phyloP scores from a whole-genome alignment of 305 asterid species.

The Plantago coronopus region DNA sequence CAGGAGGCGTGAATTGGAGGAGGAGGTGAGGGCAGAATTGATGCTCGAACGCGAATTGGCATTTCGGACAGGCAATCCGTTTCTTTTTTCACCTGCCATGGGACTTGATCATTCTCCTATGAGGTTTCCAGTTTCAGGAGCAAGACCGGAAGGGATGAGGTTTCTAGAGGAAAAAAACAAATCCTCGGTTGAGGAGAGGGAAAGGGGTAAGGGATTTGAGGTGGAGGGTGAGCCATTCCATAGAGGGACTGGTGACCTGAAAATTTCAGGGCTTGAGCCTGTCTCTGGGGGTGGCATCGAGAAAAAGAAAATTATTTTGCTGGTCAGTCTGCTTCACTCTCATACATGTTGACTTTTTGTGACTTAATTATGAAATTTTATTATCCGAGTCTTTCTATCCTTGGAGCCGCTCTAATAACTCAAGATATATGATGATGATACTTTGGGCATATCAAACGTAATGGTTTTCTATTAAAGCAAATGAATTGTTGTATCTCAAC shows the following conservation, averaged over 20 bases:
- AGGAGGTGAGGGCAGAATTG: constrained; percentile 43
- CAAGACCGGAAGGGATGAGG: background rate
- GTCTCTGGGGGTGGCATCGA: constrained; percentile 15
- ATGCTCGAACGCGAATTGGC: constrained; percentile 39
- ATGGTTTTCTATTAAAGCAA: too few species aligned
- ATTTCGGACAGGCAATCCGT: constrained; percentile 14
- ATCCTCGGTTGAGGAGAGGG: constrained; percentile 23
- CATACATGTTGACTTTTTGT: background rate
- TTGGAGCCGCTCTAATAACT: too few species aligned
- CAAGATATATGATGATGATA: too few species aligned
- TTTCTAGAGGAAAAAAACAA: constrained; percentile 20
- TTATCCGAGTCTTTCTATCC: background rate
- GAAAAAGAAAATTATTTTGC: constrained; percentile 28
- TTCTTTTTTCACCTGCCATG: constrained; percentile 8
- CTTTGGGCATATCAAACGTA: too few species aligned
- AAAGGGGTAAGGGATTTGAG: constrained; percentile 19
- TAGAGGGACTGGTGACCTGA: constrained; percentile 10
- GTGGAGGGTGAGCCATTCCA: constrained; percentile 19
- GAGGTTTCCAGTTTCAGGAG: constrained; percentile 14
- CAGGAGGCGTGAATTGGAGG: constrained; percentile 36
- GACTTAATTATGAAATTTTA: background rate
- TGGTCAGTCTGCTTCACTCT: constrained; percentile 33
- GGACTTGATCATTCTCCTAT: background rate
- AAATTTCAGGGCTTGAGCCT: constrained; percentile 14
- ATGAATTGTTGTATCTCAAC: too few species aligned